A percentile compares a stretch with the other conserved stretches of the same genome.
Evolutionary conservation across 768 basidiomycete species (phyloP).

Genomic region (Sistotremastrum suecicum): DNA sequence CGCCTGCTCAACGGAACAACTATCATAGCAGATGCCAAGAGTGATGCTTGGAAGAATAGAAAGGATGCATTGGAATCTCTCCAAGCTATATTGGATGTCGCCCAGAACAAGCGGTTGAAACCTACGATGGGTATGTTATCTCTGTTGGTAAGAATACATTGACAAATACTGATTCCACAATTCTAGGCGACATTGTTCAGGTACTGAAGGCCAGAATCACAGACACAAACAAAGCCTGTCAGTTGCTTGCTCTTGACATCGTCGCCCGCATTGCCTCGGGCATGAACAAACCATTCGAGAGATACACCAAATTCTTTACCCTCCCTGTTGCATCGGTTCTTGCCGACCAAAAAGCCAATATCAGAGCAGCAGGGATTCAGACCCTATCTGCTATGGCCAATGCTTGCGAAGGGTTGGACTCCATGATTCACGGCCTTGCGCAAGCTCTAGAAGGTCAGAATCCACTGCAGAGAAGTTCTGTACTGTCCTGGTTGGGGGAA

Average conservation of each 20-base stretch:
- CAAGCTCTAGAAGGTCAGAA: slow-evolving; percentile 76
- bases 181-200: slow-evolving; percentile 74
- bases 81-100: slow-evolving; percentile 76
- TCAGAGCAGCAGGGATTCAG: slow-evolving; percentile 63
- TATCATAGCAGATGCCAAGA: slow-evolving; percentile 73
- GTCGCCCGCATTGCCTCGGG: slow-evolving; percentile 80
- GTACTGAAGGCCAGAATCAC: slow-evolving; percentile 77
- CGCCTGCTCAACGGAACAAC: slow-evolving; percentile 69
- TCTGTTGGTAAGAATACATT: not conserved
- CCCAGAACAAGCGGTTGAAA: slow-evolving; percentile 85
- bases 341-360: slow-evolving; percentile 84
- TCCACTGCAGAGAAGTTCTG: slow-evolving; percentile 69
- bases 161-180: not conserved
- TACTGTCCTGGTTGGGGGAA: slow-evolving; percentile 69
- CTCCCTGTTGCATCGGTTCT: slow-evolving; percentile 71
- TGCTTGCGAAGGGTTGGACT: slow-evolving; percentile 74
- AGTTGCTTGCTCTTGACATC: slow-evolving; percentile 78
- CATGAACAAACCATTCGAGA: slow-evolving; percentile 95
- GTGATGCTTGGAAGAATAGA: slow-evolving; percentile 91
- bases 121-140: slow-evolving; percentile 60
- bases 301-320: slow-evolving; percentile 64
- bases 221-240: slow-evolving; percentile 92
- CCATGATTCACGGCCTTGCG: slow-evolving; percentile 64
- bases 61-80: slow-evolving; percentile 88
- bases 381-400: slow-evolving; percentile 73